Evolutionary conservation across 1,284 basidiomycete species (phyloP), one percentile per base, ranked within the genome.

Genomic region (Cutaneotrichosporon spelunceum): DNA sequence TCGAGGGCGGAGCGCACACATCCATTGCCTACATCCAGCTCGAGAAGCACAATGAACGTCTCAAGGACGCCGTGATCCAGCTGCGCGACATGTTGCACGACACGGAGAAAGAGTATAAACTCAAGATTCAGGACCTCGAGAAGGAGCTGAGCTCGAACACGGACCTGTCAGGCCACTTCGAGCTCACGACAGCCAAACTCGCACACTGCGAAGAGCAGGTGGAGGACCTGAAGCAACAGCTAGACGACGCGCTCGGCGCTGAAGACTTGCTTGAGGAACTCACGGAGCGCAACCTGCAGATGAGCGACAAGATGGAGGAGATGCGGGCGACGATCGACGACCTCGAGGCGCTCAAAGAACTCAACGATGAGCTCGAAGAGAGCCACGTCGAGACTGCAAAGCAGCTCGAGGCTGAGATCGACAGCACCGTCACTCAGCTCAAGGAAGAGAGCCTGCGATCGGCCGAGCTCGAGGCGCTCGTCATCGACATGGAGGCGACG

Each of bases 311-410:
- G 65, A 91, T 98, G 67, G 95, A 98, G 72, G 92, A 96, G 79
- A 93, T 98, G 88, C 85, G 89, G 6, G 88, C 91, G 59, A 91
- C 90, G 0, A 93, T 98, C 56, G 95, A 98, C 73, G 95, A 99
- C 72, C 85, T 97, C 16, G 95, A 99, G 73, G 87, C 94, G 14
- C 85, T 99, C 56, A 92, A 94, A 76, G 94, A 98, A 70, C 87
- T 99, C 59, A 93, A 88, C 66, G 95, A 99, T 68, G 96, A 99
- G 79, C 84, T 99, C 3, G 96, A 99, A 77, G 95, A 99, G 79
- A 93, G 91, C 71, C 95, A 99, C 69, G 77, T 91, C 8, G 95
- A 97, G 78, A 92, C 93, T 0, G 95, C 98, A 80, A 93, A 91
- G 78, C 86, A 89, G 45, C 80, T 99, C 66, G 88, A 94, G 70